Percentiles rank a stretch among this genome's conserved stretches.
Conservation (phyloP, 2,329 filamentous ascomycete species). For the Aaosphaeria pasadenensis region DNA sequence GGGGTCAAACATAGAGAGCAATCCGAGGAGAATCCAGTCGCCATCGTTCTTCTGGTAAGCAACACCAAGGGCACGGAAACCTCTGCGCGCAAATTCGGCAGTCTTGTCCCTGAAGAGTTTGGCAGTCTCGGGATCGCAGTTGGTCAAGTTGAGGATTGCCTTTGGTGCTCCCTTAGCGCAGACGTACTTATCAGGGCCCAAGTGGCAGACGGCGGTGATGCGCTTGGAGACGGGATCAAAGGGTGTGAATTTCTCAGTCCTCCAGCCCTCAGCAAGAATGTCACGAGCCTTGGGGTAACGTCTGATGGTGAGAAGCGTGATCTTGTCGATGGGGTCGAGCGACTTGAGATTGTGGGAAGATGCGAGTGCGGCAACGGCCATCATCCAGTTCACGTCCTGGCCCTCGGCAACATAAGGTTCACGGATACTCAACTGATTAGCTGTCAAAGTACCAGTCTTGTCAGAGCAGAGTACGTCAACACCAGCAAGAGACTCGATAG, state of each 20-base stretch:
- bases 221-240: conserved; percentile 80
- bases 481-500: conserved; percentile 65
- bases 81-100: conserved; percentile 71
- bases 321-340: conserved; percentile 76
- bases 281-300: conserved; percentile 75
- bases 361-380: conserved; percentile 73
- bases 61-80: conserved; percentile 78
- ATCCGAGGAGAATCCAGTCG: conserved; percentile 70
- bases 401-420: conserved; percentile 75
- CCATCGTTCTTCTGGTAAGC: conserved; percentile 75
- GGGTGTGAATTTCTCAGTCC: conserved; percentile 72
- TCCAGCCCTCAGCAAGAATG: conserved; percentile 72
- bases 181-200: conserved; percentile 67
- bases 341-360: conserved; percentile 78
- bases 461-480: conserved; percentile 78
- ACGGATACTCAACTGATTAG: conserved; percentile 72
- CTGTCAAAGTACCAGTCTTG: conserved; percentile 76
- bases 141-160: conserved; percentile 67
- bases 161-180: conserved; percentile 78
- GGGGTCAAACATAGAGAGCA: conserved; percentile 78
- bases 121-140: conserved; percentile 64
- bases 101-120: conserved; percentile 70
- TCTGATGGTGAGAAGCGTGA: conserved; percentile 73
- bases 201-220: conserved; percentile 67
- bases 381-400: conserved; percentile 80